Evolutionary conservation across 2,329 filamentous ascomycete species (phyloP).

Genomic region (Fonsecaea monophora): DNA sequence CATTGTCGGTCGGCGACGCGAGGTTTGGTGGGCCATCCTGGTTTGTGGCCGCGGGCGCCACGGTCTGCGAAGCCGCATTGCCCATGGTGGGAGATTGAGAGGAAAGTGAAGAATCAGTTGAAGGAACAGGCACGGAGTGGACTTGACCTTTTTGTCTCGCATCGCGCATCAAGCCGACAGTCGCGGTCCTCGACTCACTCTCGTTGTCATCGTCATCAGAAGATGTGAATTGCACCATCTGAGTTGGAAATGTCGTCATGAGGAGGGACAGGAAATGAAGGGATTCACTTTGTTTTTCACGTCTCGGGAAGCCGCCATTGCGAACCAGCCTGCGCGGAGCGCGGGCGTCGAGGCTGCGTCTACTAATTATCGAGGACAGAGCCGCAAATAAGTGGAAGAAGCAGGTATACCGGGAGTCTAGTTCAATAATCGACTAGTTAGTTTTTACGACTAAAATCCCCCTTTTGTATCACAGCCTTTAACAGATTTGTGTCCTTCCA

Average conservation of each 20-base stretch:
- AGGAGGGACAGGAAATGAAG: neutral
- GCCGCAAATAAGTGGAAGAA: neutral
- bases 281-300: neutral
- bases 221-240: conserved; percentile 44
- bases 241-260: conserved; percentile 8
- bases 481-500: too few relatives aligned
- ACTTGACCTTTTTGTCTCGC: conserved; percentile 28
- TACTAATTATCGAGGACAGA: neutral
- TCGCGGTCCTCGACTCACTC: conserved; percentile 55
- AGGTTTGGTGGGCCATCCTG: neutral
- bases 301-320: neutral
- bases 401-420: neutral
- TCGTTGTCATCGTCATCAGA: conserved; percentile 43
- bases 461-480: neutral
- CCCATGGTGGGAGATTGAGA: conserved; percentile 17
- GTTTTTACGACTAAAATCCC: neutral
- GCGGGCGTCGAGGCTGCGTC: neutral
- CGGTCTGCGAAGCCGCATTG: conserved; percentile 6
- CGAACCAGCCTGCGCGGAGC: neutral
- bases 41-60: neutral
- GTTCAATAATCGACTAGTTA: neutral
- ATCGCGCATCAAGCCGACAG: conserved; percentile 50
- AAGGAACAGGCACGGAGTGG: conserved; percentile 7
- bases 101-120: conserved; percentile 2
- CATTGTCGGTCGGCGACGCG: neutral